Evolutionary conservation across 345 rosid genomes (phyloP).

Genomic region (Bretschneidera sinensis): DNA sequence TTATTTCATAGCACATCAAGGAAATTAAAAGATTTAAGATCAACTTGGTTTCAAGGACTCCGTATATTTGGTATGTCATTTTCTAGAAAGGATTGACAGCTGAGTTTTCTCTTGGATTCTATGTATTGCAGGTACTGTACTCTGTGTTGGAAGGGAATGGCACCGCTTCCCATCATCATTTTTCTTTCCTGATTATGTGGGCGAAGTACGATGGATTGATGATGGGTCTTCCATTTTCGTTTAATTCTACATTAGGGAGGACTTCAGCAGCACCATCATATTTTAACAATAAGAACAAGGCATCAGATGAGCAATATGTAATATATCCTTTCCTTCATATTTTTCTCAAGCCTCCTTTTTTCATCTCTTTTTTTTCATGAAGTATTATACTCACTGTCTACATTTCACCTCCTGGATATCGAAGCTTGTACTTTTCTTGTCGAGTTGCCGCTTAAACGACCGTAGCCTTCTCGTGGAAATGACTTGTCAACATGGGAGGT

Average conservation of each 20-base stretch:
- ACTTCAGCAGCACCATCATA: slow-evolving; percentile 85
- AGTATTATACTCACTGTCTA: background rate
- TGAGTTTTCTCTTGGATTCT: slow-evolving; percentile 2
- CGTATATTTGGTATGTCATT: no score
- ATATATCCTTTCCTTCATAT: slow-evolving; percentile 9
- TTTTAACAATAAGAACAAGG: slow-evolving; percentile 88
- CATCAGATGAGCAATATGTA: slow-evolving; percentile 83
- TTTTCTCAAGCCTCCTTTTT: background rate
- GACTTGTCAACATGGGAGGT: slow-evolving; percentile 96
- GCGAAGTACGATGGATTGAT: slow-evolving; percentile 84
- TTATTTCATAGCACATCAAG: no score
- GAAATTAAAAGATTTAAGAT: no score
- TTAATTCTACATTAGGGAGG: slow-evolving; percentile 79
- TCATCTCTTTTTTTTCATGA: no score
- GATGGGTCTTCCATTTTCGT: slow-evolving; percentile 96
- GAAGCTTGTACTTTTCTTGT: slow-evolving; percentile 74
- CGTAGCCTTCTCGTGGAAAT: slow-evolving; percentile 64
- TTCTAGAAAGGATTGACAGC: no score
- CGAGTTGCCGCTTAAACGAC: slow-evolving; percentile 84
- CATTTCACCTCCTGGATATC: slow-evolving; percentile 58
- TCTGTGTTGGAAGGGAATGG: slow-evolving; percentile 98
- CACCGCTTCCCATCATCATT: slow-evolving; percentile 96
- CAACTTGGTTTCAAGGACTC: no score
- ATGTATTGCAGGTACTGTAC: slow-evolving; percentile 58
- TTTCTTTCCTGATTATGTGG: slow-evolving; percentile 64